Percentiles rank a stretch among this genome's conserved stretches.
phyloP scores from a whole-genome alignment of 139 green algal species.

The Gonium pectorale region DNA sequence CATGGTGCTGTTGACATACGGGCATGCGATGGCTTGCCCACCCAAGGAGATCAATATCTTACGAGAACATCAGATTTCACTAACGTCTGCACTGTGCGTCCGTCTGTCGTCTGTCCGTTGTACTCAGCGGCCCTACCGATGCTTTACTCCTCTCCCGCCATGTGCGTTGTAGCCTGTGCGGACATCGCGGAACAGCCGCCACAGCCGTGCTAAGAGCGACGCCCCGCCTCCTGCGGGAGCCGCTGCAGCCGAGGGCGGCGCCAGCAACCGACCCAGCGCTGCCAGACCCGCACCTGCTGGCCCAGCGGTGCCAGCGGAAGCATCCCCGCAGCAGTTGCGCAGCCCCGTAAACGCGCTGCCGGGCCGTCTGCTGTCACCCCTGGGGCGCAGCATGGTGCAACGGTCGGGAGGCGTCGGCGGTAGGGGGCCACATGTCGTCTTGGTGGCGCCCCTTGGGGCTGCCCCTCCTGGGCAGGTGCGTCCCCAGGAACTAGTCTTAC shows the following conservation, averaged over 20 bases:
- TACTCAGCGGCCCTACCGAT: too few species aligned
- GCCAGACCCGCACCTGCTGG: neutral
- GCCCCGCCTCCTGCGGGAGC: too few species aligned
- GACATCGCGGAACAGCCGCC: neutral
- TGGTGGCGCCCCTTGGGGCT: neutral
- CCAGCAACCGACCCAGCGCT: neutral
- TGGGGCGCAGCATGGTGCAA: constrained; percentile 10
- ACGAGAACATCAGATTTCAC: too few species aligned
- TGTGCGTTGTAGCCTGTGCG: too few species aligned
- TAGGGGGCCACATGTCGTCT: neutral
- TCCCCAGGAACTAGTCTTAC: too few species aligned
- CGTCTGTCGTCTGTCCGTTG: too few species aligned
- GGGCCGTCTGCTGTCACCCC: constrained; percentile 19
- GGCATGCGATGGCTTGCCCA: too few species aligned
- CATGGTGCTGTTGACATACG: too few species aligned
- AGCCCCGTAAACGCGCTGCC: neutral
- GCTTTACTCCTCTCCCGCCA: too few species aligned
- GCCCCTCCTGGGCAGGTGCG: neutral
- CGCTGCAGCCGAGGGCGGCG: neutral
- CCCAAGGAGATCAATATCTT: too few species aligned
- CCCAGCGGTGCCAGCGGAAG: neutral
- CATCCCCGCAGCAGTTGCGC: neutral
- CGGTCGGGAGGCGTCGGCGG: neutral
- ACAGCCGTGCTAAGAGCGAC: constrained; percentile 2
- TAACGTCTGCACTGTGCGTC: too few species aligned